These are phyloP conservation scores for Eimeria praecox DNA, from an alignment of 169 alveolate genomes.

Conservation along the genomic window DNA sequence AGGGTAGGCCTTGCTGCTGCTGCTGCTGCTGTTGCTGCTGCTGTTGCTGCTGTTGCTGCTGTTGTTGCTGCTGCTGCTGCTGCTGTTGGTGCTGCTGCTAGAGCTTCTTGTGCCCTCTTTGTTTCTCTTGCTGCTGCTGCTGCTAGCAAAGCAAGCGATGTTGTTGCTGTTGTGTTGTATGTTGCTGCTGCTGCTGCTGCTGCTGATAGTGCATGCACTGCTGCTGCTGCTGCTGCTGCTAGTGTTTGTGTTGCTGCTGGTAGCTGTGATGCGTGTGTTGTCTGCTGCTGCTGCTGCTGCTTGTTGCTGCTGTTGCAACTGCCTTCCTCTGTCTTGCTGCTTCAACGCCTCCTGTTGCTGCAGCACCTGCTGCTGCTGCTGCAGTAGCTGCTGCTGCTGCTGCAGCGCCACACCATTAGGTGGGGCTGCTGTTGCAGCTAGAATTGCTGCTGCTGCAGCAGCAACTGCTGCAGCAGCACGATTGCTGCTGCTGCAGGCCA, in stretches of 20 bases:
- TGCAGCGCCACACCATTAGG: no score
- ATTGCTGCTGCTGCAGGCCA: no score
- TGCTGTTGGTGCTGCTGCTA: conserved; percentile 1
- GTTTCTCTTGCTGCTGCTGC: neutral
- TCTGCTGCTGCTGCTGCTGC: neutral
- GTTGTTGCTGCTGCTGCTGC: neutral
- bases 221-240: conserved; percentile 1
- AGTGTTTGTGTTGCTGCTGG: neutral
- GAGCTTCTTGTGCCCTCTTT: neutral
- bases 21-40: conserved; percentile 37
- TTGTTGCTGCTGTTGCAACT: neutral
- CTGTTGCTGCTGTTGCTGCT: conserved; percentile 41
- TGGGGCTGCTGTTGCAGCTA: neutral
- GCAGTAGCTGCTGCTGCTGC: neutral
- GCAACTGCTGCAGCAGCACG: neutral
- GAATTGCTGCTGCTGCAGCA: neutral
- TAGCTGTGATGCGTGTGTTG: no score
- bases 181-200: conserved; percentile 25
- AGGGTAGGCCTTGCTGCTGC: conserved; percentile 13
- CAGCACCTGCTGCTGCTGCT: neutral
- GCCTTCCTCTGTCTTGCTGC: neutral
- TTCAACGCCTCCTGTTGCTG: neutral
- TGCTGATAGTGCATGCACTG: neutral
- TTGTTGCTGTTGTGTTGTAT: neutral
- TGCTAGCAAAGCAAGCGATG: neutral